Conservation (phyloP, 306 rosid genomes). For the Quercus bicolor region DNA sequence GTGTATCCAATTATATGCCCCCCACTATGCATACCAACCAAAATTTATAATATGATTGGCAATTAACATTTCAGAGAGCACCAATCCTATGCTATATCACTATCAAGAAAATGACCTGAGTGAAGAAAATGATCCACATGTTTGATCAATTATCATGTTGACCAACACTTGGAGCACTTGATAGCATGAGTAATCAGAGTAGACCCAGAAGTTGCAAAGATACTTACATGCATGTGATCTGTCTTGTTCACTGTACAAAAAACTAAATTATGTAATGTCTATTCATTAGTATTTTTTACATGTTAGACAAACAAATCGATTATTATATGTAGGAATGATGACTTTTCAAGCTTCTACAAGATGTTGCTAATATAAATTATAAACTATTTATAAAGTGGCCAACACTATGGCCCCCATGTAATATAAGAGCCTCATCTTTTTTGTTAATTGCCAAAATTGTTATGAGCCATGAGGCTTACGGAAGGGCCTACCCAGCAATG, state of each 20-base stretch:
- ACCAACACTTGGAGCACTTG: not conserved
- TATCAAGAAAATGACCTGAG: not conserved
- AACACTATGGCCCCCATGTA: constrained; percentile 48
- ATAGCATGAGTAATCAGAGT: too few relatives aligned
- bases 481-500: not conserved
- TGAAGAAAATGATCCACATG: not conserved
- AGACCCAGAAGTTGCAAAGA: not conserved
- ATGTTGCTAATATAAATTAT: not conserved
- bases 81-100: not conserved
- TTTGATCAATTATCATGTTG: not conserved
- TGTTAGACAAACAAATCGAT: constrained; percentile 20
- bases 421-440: not conserved
- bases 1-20: constrained; percentile 1
- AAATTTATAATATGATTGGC: constrained; percentile 1
- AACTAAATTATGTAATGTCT: not conserved
- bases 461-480: constrained; percentile 32
- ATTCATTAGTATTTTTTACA: constrained; percentile 8
- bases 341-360: constrained; percentile 1
- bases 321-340: constrained; percentile 27
- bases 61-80: not conserved
- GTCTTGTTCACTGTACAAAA: not conserved
- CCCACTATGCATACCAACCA: constrained; percentile 19
- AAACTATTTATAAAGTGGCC: constrained; percentile 38
- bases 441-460: constrained; percentile 16
- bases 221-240: not conserved